A percentile compares a stretch with the other conserved stretches of the same genome.
Evolutionary conservation across 2,329 filamentous ascomycete genomes (phyloP).

Genomic region (Paramyrothecium sp.): DNA sequence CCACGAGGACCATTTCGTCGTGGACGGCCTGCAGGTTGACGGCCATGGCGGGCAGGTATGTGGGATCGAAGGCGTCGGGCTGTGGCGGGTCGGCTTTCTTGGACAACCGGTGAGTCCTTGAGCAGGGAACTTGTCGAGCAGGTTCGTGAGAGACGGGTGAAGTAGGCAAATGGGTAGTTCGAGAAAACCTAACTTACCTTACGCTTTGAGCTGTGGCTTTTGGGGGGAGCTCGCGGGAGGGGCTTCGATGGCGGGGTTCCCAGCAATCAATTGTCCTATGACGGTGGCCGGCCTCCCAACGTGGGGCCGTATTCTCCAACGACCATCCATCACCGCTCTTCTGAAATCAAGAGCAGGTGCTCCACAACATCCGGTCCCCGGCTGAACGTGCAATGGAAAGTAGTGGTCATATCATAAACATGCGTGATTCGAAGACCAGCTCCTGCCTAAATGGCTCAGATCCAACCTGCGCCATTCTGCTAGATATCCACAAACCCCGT

Average conservation of each 20-base stretch:
- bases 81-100: background rate
- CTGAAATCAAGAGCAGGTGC: background rate
- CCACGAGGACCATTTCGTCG: slow-evolving; percentile 58
- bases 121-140: background rate
- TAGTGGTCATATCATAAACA: background rate
- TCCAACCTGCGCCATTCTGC: too few species aligned
- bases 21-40: slow-evolving; percentile 61
- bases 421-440: too few species aligned
- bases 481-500: background rate
- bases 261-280: background rate
- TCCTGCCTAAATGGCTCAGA: too few species aligned
- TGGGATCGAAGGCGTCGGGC: background rate
- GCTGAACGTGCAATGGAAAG: background rate
- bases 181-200: too few species aligned
- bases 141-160: too few species aligned
- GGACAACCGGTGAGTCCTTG: too few species aligned
- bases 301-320: background rate
- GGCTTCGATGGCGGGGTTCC: background rate
- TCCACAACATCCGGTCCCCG: background rate
- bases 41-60: slow-evolving; percentile 39
- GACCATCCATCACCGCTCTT: too few species aligned
- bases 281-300: background rate
- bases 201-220: too few species aligned
- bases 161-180: background rate
- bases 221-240: background rate